phyloP scores from a whole-genome alignment of 768 basidiomycete species.

The Lactarius quietus region DNA sequence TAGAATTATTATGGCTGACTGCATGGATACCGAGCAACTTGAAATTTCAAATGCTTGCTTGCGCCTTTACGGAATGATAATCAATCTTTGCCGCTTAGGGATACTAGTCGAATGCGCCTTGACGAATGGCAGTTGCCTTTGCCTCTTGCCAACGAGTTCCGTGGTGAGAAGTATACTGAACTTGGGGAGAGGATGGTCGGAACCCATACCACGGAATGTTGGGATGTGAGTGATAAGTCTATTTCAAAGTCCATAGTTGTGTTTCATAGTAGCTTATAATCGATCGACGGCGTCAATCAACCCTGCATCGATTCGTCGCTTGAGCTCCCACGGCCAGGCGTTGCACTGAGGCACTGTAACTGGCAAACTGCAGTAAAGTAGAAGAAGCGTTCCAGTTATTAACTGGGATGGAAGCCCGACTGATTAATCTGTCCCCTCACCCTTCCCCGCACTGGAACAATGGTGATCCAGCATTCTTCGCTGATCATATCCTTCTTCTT shows the following conservation, averaged over 20 bases:
- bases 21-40: constrained; percentile 79
- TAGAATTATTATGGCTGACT: constrained; percentile 94
- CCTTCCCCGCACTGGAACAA: too few relatives aligned
- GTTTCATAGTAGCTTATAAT: not conserved
- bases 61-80: constrained; percentile 94
- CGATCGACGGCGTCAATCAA: not conserved
- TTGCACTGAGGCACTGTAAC: too few relatives aligned
- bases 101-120: constrained; percentile 71
- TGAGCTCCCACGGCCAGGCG: constrained; percentile 3
- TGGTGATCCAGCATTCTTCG: too few relatives aligned
- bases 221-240: constrained; percentile 4
- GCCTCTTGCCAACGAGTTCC: constrained; percentile 89
- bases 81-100: constrained; percentile 87
- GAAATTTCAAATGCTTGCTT: constrained; percentile 90
- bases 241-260: constrained; percentile 1
- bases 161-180: constrained; percentile 62
- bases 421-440: too few relatives aligned
- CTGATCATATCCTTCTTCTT: too few relatives aligned
- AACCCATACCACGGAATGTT: constrained; percentile 28
- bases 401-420: too few relatives aligned
- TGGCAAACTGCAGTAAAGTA: not conserved
- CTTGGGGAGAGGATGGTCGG: constrained; percentile 66
- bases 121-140: constrained; percentile 75
- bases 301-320: too few relatives aligned
- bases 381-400: too few relatives aligned